Conservation (phyloP, 192 early-diverging fungal genomes). For the Rhizophagus clarus region DNA sequence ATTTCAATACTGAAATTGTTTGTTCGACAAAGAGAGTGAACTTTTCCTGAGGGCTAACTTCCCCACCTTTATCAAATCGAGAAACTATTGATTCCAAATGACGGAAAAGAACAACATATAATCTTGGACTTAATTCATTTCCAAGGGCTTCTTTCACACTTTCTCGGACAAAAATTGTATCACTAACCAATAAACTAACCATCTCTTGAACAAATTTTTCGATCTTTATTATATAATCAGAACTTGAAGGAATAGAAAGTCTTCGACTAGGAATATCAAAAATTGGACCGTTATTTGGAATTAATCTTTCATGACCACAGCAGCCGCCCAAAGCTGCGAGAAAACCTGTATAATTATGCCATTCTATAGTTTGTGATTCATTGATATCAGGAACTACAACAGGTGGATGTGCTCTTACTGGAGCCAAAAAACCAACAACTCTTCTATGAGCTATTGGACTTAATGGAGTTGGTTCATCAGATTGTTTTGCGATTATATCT, state of each 20-base stretch:
- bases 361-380: slow-evolving; percentile 52
- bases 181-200: slow-evolving; percentile 66
- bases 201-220: slow-evolving; percentile 74
- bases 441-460: slow-evolving; percentile 26
- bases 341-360: slow-evolving; percentile 84
- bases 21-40: slow-evolving; percentile 77
- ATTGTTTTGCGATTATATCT: slow-evolving; percentile 34
- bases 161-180: slow-evolving; percentile 77
- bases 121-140: slow-evolving; percentile 61
- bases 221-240: slow-evolving; percentile 54
- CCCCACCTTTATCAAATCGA: slow-evolving; percentile 58
- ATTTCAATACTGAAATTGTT: slow-evolving; percentile 70
- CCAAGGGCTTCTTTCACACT: slow-evolving; percentile 77
- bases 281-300: not conserved
- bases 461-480: slow-evolving; percentile 36
- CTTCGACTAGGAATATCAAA: slow-evolving; percentile 28
- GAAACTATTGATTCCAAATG: slow-evolving; percentile 59
- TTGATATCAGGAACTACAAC: slow-evolving; percentile 20
- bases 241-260: slow-evolving; percentile 11
- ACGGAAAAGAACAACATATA: slow-evolving; percentile 65
- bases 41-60: slow-evolving; percentile 53
- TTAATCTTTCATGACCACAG: slow-evolving; percentile 46
- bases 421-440: not conserved
- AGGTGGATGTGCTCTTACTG: not conserved
- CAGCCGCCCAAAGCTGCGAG: slow-evolving; percentile 77